Percentiles rank a stretch among this genome's conserved stretches.
phyloP scores from a whole-genome alignment of 192 early-diverging fungal species.

The Backusella westeae region DNA sequence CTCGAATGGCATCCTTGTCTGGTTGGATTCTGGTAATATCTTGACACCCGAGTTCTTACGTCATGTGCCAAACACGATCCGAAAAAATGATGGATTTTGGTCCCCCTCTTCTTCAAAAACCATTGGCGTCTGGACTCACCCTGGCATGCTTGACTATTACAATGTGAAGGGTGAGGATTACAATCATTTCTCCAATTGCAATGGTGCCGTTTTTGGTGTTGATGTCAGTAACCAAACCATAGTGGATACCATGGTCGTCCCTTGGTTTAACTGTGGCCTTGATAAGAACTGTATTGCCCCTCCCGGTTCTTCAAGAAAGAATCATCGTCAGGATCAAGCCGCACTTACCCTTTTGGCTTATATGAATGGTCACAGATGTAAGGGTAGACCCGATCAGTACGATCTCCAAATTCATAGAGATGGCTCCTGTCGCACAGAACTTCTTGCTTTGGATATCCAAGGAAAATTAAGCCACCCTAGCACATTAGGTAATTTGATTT shows the following conservation, averaged over 20 bases:
- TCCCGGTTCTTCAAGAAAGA: conserved; percentile 38
- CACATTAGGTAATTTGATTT: conserved; percentile 16
- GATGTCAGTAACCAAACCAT: conserved; percentile 37
- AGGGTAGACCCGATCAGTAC: conserved; percentile 10
- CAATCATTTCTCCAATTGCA: conserved; percentile 40
- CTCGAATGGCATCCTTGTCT: conserved; percentile 39
- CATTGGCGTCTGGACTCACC: conserved; percentile 46
- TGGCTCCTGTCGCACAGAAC: conserved; percentile 15
- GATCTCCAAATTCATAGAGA: conserved; percentile 25
- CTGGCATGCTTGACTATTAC: conserved; percentile 45
- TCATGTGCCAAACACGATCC: conserved; percentile 37
- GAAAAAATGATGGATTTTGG: conserved; percentile 47
- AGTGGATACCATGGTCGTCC: conserved; percentile 35
- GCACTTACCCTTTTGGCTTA: conserved; percentile 47
- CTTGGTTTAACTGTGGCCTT: conserved; percentile 43
- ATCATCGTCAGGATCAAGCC: conserved; percentile 58
- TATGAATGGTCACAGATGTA: conserved; percentile 33
- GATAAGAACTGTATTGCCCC: conserved; percentile 53
- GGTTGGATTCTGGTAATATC: conserved; percentile 52
- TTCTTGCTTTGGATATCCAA: conserved; percentile 18
- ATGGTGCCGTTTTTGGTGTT: conserved; percentile 44
- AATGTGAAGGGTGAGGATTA: conserved; percentile 34
- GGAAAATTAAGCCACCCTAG: conserved; percentile 24
- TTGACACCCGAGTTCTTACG: conserved; percentile 46
- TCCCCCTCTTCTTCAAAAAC: conserved; percentile 39